Conservation (phyloP, 2,329 filamentous ascomycete genomes). For the Leptographium lundbergii region DNA sequence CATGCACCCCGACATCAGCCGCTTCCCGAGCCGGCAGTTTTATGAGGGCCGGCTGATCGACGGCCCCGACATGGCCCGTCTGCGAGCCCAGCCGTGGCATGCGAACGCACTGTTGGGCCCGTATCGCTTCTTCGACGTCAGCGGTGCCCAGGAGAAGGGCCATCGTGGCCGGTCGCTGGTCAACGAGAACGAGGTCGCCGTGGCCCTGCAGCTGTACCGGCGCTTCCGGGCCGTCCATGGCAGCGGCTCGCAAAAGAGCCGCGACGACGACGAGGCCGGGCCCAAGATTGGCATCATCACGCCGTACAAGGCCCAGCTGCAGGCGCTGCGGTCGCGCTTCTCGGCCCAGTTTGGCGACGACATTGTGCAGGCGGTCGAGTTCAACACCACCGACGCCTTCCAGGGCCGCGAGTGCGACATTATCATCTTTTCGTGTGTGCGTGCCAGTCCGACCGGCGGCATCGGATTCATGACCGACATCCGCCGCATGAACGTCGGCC, state of each 20-base stretch:
- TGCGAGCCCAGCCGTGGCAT: slow-evolving; percentile 79
- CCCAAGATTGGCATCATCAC: slow-evolving; percentile 95
- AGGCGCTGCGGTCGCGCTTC: slow-evolving; percentile 67
- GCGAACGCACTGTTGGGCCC: slow-evolving; percentile 65
- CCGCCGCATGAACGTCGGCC: slow-evolving; percentile 96
- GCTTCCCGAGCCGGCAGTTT: slow-evolving; percentile 81
- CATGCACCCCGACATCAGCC: slow-evolving; percentile 96
- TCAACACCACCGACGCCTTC: slow-evolving; percentile 98
- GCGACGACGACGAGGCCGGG: slow-evolving; percentile 49
- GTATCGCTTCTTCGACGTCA: slow-evolving; percentile 94
- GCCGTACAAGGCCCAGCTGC: slow-evolving; percentile 88
- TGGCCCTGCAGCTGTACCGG: slow-evolving; percentile 75
- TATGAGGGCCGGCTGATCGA: slow-evolving; percentile 83
- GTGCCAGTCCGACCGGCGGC: slow-evolving; percentile 81
- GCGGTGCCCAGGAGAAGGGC: slow-evolving; percentile 74
- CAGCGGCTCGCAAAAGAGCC: not conserved
- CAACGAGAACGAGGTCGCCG: slow-evolving; percentile 75
- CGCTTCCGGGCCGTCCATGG: slow-evolving; percentile 44
- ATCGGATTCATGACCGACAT: slow-evolving; percentile 99
- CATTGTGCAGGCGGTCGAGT: slow-evolving; percentile 74
- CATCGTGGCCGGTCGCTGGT: slow-evolving; percentile 77
- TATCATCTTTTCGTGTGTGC: slow-evolving; percentile 97
- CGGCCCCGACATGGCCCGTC: slow-evolving; percentile 65
- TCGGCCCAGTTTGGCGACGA: slow-evolving; percentile 55
- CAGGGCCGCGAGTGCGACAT: slow-evolving; percentile 95